Evolutionary conservation across 1,284 basidiomycete genomes (phyloP).

Genomic region (Porodaedalea pini): DNA sequence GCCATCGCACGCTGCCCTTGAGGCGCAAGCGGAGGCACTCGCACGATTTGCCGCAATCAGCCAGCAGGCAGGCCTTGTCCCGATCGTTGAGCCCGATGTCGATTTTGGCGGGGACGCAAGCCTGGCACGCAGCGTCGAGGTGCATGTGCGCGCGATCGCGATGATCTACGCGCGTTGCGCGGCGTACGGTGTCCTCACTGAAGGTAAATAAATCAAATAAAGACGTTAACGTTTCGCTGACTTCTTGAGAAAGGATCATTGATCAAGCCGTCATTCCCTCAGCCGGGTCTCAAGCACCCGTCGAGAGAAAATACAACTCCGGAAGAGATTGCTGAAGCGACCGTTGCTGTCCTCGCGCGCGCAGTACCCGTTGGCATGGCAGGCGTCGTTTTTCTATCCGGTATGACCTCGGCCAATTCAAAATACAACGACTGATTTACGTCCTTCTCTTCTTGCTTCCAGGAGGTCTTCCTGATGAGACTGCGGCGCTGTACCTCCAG

Average conservation of each 20-base stretch:
- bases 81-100: conserved; percentile 52
- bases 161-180: conserved; percentile 44
- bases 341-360: conserved; percentile 43
- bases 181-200: conserved; percentile 46
- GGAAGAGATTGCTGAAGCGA: conserved; percentile 46
- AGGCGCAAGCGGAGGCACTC: conserved; percentile 43
- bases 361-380: conserved; percentile 45
- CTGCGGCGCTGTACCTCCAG: conserved; percentile 22
- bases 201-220: conserved; percentile 34
- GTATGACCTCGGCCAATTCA: conserved; percentile 39
- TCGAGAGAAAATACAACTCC: conserved; percentile 36
- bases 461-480: conserved; percentile 25
- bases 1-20: conserved; percentile 39
- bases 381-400: conserved; percentile 49
- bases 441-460: neutral
- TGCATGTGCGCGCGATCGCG: conserved; percentile 43
- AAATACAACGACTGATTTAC: conserved; percentile 32
- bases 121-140: conserved; percentile 42
- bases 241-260: conserved; percentile 39
- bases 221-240: neutral
- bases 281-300: conserved; percentile 43
- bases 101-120: conserved; percentile 48
- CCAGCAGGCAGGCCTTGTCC: conserved; percentile 48
- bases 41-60: conserved; percentile 45
- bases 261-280: conserved; percentile 51